Conservation (phyloP, 73 alveolate genomes). For the Paramecium bursaria region DNA sequence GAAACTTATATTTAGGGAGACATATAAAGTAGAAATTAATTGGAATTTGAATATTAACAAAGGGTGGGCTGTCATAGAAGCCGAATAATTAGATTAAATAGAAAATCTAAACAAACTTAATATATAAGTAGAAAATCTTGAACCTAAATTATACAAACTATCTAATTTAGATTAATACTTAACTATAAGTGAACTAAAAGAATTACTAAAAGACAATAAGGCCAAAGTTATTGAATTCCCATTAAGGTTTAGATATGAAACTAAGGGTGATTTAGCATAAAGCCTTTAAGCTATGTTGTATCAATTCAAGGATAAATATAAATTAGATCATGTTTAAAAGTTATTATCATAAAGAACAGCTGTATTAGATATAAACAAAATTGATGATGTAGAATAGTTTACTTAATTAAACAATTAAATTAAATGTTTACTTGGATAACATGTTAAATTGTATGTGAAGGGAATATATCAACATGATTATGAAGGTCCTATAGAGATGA, state of each 20-base stretch:
- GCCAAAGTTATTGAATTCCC: background rate
- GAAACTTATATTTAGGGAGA: background rate
- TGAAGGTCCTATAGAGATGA: slow-evolving; percentile 55
- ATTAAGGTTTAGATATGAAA: slow-evolving; percentile 30
- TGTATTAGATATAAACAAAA: background rate
- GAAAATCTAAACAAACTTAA: background rate
- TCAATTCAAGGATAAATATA: slow-evolving; percentile 1
- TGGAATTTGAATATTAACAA: slow-evolving; percentile 27
- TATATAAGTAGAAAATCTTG: background rate
- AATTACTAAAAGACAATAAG: background rate
- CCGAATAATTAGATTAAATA: background rate
- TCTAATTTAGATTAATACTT: background rate
- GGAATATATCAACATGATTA: slow-evolving; percentile 2
- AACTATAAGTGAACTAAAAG: background rate
- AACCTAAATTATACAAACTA: too few relatives aligned
- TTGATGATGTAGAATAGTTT: background rate
- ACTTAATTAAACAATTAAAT: slow-evolving; percentile 15
- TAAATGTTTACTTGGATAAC: slow-evolving; percentile 4
- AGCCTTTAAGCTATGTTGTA: background rate
- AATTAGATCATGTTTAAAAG: background rate
- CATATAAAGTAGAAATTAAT: background rate
- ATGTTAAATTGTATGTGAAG: slow-evolving; percentile 22
- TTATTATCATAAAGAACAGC: background rate
- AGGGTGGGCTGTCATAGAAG: slow-evolving; percentile 5
- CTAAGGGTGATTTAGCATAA: slow-evolving; percentile 28